These are phyloP conservation scores for Rosellinia necatrix DNA, from an alignment of 2,329 filamentous ascomycete species.

Conservation along the genomic window DNA sequence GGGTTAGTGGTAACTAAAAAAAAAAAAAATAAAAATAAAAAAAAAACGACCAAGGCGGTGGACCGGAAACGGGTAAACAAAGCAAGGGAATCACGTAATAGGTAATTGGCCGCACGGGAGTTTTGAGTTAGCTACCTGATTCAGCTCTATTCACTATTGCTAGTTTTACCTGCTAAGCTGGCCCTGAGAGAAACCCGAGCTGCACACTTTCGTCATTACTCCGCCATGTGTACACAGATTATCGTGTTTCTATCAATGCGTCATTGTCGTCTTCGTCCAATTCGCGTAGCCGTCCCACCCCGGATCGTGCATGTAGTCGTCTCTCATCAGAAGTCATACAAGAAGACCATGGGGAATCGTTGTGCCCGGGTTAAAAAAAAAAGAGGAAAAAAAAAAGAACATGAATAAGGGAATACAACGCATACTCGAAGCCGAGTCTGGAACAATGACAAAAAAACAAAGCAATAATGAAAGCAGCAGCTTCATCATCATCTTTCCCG, in stretches of 20 bases:
- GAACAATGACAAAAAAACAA: neutral
- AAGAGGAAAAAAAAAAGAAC: conserved; percentile 8
- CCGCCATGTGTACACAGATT: conserved; percentile 20
- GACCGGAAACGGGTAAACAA: no score
- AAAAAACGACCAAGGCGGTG: no score
- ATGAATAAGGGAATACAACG: conserved; percentile 1
- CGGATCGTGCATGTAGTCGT: conserved; percentile 19
- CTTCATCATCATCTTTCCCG: no score
- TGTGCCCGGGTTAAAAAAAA: no score
- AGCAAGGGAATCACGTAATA: no score
- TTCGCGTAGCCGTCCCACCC: neutral
- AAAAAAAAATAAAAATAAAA: no score
- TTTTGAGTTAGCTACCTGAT: no score
- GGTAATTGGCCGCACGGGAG: no score
- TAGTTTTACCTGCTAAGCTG: no score
- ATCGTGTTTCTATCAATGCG: conserved; percentile 20
- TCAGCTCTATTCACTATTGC: no score
- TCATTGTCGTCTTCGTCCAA: conserved; percentile 10
- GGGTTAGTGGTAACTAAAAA: no score
- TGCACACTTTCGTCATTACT: conserved; percentile 10
- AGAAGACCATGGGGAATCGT: neutral
- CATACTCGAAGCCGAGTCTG: conserved; percentile 11
- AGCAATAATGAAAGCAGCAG: neutral
- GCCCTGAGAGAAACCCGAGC: conserved; percentile 1
- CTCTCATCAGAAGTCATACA: conserved; percentile 22